A percentile compares a stretch with the other conserved stretches of the same genome.
These are phyloP conservation scores for Colletotrichum chrysophilum DNA, from an alignment of 2,329 filamentous ascomycete species.

Conservation along the genomic window DNA sequence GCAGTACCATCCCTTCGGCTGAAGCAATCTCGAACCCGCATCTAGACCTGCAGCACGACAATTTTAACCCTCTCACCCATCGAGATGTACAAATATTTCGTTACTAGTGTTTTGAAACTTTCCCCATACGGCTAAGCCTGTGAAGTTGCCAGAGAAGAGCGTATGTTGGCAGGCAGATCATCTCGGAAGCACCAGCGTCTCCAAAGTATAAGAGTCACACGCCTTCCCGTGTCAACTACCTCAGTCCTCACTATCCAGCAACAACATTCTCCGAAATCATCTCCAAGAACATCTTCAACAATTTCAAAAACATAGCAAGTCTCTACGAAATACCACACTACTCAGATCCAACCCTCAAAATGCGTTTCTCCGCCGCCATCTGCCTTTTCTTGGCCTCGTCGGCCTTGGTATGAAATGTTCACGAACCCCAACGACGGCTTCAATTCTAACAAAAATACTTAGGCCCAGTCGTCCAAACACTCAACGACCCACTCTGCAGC, in stretches of 20 bases:
- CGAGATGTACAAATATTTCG: fast-evolving
- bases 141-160: not conserved
- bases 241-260: not conserved
- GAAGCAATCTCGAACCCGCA: not conserved
- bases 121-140: not conserved
- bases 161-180: not conserved
- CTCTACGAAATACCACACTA: not conserved
- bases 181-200: not conserved
- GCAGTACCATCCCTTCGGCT: not conserved
- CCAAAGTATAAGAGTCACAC: not conserved
- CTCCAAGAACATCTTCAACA: not conserved
- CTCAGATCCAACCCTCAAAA: not conserved
- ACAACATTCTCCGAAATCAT: not conserved
- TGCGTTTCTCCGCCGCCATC: not conserved
- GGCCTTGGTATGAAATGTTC: not conserved
- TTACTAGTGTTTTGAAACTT: not conserved
- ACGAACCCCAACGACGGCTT: fast-evolving
- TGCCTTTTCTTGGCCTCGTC: not conserved
- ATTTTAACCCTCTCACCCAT: not conserved
- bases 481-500: not conserved
- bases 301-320: not conserved
- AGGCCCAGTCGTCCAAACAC: not conserved
- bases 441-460: not conserved
- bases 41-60: not conserved
- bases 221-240: not conserved